These are phyloP conservation scores for Mucor velutinosus DNA, from an alignment of 371 early-diverging fungal species.

Conservation along the genomic window DNA sequence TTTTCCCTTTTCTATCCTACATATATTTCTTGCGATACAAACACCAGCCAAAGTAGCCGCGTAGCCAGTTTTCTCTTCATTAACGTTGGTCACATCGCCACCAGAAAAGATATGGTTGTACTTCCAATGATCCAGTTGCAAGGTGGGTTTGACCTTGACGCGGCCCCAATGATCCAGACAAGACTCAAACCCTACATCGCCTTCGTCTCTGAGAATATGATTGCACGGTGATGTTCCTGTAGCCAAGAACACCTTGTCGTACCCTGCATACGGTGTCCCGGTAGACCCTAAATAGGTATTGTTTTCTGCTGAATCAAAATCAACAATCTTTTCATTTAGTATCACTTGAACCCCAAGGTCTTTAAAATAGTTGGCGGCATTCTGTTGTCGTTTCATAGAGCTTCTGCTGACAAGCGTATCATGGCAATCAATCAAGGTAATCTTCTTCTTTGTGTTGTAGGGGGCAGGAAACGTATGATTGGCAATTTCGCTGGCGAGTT, in stretches of 20 bases:
- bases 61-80: conserved; percentile 63
- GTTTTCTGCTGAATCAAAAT: conserved; percentile 40
- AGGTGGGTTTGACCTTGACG: conserved; percentile 57
- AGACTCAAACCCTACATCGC: conserved; percentile 29
- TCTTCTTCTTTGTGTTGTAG: conserved; percentile 39
- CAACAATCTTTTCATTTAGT: conserved; percentile 56
- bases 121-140: conserved; percentile 58
- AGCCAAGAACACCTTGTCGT: conserved; percentile 43
- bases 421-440: conserved; percentile 57
- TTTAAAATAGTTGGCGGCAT: conserved; percentile 49
- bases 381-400: conserved; percentile 37
- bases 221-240: conserved; percentile 43
- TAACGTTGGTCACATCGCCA: conserved; percentile 63
- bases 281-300: conserved; percentile 32
- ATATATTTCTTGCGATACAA: conserved; percentile 44
- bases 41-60: conserved; percentile 54
- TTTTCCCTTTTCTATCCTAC: conserved; percentile 45
- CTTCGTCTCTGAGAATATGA: conserved; percentile 16
- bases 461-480: conserved; percentile 36
- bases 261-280: conserved; percentile 30
- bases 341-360: conserved; percentile 60
- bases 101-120: conserved; percentile 64
- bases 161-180: conserved; percentile 36
- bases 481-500: conserved; percentile 62
- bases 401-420: conserved; percentile 35